These are phyloP conservation scores for Berkeleyomyces basicola DNA, from an alignment of 2,329 filamentous ascomycete species.

Conservation along the genomic window DNA sequence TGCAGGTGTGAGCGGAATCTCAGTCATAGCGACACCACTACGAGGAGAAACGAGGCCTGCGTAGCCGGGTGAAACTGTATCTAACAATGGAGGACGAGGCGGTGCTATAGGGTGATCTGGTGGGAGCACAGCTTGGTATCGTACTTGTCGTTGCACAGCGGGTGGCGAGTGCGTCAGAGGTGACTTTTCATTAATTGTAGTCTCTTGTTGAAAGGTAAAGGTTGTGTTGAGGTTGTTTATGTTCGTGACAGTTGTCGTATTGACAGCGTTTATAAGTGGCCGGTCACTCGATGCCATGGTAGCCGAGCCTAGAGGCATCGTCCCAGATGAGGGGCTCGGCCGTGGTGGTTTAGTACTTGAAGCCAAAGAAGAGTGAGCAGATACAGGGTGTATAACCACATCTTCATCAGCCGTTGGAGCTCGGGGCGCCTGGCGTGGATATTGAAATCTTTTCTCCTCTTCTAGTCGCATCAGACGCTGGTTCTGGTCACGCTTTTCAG, in stretches of 20 bases:
- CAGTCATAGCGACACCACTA: constrained; percentile 41
- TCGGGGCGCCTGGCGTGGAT: background rate
- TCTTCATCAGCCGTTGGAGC: background rate
- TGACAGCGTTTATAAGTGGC: background rate
- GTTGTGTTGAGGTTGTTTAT: background rate
- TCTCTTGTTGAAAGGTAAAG: background rate
- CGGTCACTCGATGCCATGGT: constrained; percentile 14
- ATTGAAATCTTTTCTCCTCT: background rate
- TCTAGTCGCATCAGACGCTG: background rate
- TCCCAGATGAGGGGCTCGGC: constrained; percentile 5
- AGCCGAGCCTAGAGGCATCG: constrained; percentile 13
- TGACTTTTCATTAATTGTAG: constrained; percentile 14
- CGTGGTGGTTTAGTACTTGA: background rate
- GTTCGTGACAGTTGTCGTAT: constrained; percentile 9
- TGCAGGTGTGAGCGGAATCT: constrained; percentile 37
- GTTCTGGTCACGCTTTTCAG: background rate
- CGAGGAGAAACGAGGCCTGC: constrained; percentile 45
- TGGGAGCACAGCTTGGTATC: constrained; percentile 43
- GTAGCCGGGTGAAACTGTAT: constrained; percentile 45
- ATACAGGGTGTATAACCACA: background rate
- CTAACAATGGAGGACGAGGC: constrained; percentile 38
- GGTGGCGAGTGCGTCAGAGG: constrained; percentile 42
- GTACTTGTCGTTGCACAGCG: constrained; percentile 24
- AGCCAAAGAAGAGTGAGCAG: background rate
- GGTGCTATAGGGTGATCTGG: constrained; percentile 30